These are phyloP conservation scores for Speleostelium caveatum DNA, from an alignment of 78 protist genomes.

Conservation along the genomic window DNA sequence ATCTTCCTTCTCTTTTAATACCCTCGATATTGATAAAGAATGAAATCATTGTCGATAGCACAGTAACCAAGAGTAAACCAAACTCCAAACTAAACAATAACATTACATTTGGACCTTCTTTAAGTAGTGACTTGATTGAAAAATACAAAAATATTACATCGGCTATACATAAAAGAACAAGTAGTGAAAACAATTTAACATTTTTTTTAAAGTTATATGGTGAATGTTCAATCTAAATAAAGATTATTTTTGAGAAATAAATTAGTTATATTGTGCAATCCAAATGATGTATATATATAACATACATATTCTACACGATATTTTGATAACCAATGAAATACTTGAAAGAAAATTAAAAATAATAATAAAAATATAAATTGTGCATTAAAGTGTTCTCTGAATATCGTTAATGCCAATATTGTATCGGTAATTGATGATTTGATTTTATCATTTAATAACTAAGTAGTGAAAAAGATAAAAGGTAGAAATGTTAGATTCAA, in stretches of 20 bases:
- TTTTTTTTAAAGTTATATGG: slow-evolving; percentile 75
- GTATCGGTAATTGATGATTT: slow-evolving; percentile 94
- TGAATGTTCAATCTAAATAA: slow-evolving; percentile 84
- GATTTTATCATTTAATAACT: slow-evolving; percentile 75
- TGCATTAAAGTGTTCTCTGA: slow-evolving; percentile 90
- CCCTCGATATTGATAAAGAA: slow-evolving; percentile 84
- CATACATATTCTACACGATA: slow-evolving; percentile 91
- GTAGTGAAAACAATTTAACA: slow-evolving; percentile 51
- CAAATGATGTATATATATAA: background rate
- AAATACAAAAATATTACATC: slow-evolving; percentile 59
- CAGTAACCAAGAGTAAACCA: slow-evolving; percentile 61
- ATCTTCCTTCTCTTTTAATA: slow-evolving; percentile 75
- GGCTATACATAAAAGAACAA: slow-evolving; percentile 33
- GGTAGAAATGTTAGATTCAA: background rate
- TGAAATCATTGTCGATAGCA: slow-evolving; percentile 46
- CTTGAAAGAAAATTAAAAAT: slow-evolving; percentile 85
- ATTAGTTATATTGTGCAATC: background rate
- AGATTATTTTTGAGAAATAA: too few species aligned
- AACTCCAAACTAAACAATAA: slow-evolving; percentile 91
- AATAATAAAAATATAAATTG: slow-evolving; percentile 80
- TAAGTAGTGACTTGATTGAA: slow-evolving; percentile 10
- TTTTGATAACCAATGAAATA: slow-evolving; percentile 91
- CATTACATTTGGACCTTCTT: slow-evolving; percentile 83
- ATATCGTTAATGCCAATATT: slow-evolving; percentile 92
- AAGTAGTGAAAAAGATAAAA: too few species aligned